Evolutionary conservation across 352 stramenopile species (phyloP).

Genomic region (Phytophthora rubi): DNA sequence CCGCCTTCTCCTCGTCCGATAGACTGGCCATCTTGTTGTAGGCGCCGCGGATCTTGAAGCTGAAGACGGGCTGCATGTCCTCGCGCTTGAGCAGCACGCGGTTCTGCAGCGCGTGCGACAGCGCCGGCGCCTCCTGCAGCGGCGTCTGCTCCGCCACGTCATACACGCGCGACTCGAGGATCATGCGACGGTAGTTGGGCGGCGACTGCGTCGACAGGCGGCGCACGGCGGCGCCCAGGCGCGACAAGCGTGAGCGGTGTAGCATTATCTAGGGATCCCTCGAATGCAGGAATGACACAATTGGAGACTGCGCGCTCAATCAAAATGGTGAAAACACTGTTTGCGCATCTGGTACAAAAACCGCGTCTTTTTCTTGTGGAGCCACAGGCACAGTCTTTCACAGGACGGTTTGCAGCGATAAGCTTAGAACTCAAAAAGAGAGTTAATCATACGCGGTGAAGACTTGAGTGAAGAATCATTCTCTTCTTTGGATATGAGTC

Average conservation of each 20-base stretch:
- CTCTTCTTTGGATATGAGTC: too few species aligned
- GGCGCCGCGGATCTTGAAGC: constrained; percentile 98
- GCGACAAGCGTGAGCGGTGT: constrained; percentile 16
- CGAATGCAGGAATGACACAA: constrained; percentile 11
- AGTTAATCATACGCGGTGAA: too few species aligned
- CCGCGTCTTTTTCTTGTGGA: constrained; percentile 33
- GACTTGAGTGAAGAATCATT: too few species aligned
- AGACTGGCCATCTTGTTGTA: constrained; percentile 99
- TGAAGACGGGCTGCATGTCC: constrained; percentile 98
- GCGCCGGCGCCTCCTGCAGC: constrained; percentile 69
- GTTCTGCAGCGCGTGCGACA: constrained; percentile 82
- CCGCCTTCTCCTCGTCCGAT: constrained; percentile 64
- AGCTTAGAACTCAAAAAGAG: too few species aligned
- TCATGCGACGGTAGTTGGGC: constrained; percentile 86
- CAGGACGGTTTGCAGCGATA: too few species aligned
- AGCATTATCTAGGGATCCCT: constrained; percentile 16
- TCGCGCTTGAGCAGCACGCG: constrained; percentile 94
- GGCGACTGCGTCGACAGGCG: constrained; percentile 22
- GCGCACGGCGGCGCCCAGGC: constrained; percentile 19
- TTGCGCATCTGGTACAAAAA: constrained; percentile 28
- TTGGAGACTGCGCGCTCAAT: neutral
- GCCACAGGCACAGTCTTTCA: too few species aligned
- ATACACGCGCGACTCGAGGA: constrained; percentile 88
- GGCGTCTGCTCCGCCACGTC: constrained; percentile 86
- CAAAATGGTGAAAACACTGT: constrained; percentile 7